These are phyloP conservation scores for Cytospora piceae DNA, from an alignment of 2,329 filamentous ascomycete genomes.

Conservation along the genomic window DNA sequence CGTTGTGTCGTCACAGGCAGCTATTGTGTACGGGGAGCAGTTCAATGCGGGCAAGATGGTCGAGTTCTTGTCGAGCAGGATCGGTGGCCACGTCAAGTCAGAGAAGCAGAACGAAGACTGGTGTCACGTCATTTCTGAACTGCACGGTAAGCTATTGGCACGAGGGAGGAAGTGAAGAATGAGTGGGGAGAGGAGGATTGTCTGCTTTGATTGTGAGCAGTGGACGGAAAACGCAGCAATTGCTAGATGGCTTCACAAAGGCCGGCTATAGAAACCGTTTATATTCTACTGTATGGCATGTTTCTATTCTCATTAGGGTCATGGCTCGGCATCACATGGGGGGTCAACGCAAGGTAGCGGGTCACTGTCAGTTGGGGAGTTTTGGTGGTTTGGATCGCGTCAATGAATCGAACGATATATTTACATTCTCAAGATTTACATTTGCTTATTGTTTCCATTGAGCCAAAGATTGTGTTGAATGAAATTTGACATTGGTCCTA, in stretches of 20 bases:
- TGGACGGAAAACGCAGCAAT: background rate
- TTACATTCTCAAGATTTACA: background rate
- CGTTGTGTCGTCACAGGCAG: slow-evolving; percentile 56
- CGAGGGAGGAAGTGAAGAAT: slow-evolving; percentile 53
- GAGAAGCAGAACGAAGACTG: slow-evolving; percentile 49
- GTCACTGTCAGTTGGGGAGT: background rate
- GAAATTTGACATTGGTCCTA: background rate
- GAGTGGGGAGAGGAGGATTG: background rate
- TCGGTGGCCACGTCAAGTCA: slow-evolving; percentile 46
- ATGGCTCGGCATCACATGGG: background rate
- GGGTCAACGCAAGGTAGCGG: background rate
- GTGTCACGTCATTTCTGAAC: slow-evolving; percentile 59
- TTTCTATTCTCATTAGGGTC: background rate
- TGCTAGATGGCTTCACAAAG: background rate
- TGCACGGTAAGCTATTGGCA: slow-evolving; percentile 59
- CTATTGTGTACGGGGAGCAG: slow-evolving; percentile 75
- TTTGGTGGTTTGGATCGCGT: background rate
- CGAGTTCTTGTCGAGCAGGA: slow-evolving; percentile 67
- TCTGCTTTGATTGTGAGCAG: background rate
- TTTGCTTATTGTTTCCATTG: background rate
- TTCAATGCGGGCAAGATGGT: slow-evolving; percentile 76
- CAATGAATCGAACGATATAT: background rate
- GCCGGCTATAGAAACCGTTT: background rate
- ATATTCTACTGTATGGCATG: background rate
- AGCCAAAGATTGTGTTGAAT: background rate